Conservation (phyloP, 257 asterid species). For the Eustoma russellianum region DNA sequence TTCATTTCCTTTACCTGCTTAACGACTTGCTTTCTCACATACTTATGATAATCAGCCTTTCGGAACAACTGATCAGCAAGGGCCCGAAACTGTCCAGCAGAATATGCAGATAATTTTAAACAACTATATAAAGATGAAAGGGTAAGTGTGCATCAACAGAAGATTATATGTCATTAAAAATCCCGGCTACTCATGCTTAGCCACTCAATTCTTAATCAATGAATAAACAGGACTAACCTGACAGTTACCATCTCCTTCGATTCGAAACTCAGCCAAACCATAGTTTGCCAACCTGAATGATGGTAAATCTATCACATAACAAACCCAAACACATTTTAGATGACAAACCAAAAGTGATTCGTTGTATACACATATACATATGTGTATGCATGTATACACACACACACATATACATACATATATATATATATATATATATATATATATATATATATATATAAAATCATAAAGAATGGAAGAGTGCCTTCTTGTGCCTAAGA, state of each 20-base stretch:
- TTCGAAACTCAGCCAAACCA: slow-evolving; percentile 76
- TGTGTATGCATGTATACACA: no score
- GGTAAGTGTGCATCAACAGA: background rate
- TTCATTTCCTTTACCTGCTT: slow-evolving; percentile 49
- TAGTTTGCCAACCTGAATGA: slow-evolving; percentile 64
- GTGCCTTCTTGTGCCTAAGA: no score
- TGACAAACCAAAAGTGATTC: background rate
- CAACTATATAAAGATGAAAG: background rate
- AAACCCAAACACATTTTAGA: background rate
- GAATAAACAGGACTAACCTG: slow-evolving; percentile 52
- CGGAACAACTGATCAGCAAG: slow-evolving; percentile 82
- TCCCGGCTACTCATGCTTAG: no score
- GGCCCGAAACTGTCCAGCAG: slow-evolving; percentile 72
- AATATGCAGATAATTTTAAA: slow-evolving; percentile 1
- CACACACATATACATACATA: no score
- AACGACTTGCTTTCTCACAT: slow-evolving; percentile 64
- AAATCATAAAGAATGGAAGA: no score
- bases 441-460: no score
- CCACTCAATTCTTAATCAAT: background rate
- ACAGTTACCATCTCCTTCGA: slow-evolving; percentile 97
- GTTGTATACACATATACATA: no score
- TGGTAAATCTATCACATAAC: slow-evolving; percentile 4
- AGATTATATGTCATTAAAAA: slow-evolving; percentile 2
- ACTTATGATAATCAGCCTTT: slow-evolving; percentile 69
- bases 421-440: no score